Base-by-base conservation (phyloP, 139 green algal species). In the Picochlorum sp. region DNA sequence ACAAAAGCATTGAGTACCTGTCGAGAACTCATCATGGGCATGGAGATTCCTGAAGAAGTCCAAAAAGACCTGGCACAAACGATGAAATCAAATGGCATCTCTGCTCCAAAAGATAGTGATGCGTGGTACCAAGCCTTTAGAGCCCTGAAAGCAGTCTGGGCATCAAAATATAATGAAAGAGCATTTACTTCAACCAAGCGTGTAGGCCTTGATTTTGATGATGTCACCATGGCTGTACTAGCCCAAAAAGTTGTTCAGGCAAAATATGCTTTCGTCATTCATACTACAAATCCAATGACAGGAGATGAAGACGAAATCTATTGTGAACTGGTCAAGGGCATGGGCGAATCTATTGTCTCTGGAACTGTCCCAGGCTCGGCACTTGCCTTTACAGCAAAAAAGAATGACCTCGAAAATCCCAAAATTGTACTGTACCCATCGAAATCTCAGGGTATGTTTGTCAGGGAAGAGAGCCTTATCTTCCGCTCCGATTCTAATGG, bases 181-280 rank as follows among this genome's bases (percentile, higher is more conserved):
- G 92, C 92, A 21, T 92, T 77, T 47, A 54, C 88, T 31, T 87
- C 71, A 58, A 83, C 85, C 68, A 68, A 77, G 47, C 95, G 96
- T 77, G 84, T 83, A 37, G 85, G 89, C 31, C 77, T 96, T 51
- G 73, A 88, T 72, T 92, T 95, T 69, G 81, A 89, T 31, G 80
- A 92, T 67, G 79, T 99, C 57, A 83, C 87, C 73, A 99, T 99
- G 94, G 94, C 94, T 15, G 94, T 99, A 70, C 83, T 98, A 50
- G 28, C 95, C 63, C 91, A 97, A 86, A 79, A 84, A 18, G 86
- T 97, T 18, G 88, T 98, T 62, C 84, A 85, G 1, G 87, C 90
- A 8, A 77, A 89, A 45, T 99, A 99, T 68, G 94, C 94, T 1
- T 99, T 97, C 73, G 94, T 99, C 15, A 92, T 98, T 73, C 94